Base-by-base conservation (phyloP, 805 yeast genomes). In the Saccharomycopsis babjevae region DNA sequence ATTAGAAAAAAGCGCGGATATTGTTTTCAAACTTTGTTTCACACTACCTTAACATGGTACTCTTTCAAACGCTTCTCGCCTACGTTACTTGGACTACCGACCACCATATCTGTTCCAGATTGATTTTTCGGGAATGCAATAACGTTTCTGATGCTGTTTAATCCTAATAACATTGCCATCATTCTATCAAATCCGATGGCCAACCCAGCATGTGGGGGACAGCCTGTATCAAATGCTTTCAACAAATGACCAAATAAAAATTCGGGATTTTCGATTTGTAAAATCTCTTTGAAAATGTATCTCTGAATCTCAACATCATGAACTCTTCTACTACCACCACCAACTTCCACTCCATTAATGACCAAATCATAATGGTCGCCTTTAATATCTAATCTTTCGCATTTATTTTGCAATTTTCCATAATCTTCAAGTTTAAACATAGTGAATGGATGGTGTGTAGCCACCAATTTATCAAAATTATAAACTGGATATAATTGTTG, bases 161-260 rank as follows among this genome's bases (percentile, higher is more conserved):
- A 77, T 0, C 90, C 94, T n/a, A 85, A 72, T 38, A 93, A 70
- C 93, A 93, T 90, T 0, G 99, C 94, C 67, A 96, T 85, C 77
- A 94, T 76, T 64, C 99, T 77, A 71, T 94, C 99, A 66, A 94
- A 88, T 0, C 99, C 99, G 40, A 94, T 77, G 0, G 99, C 99
- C 43, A 94, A 77, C 0, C 99, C 99, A 1, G 97, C 97, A 73
- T 94, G 99, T 0, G 99, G 99, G 0, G 99, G 99, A 68, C 98
- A 90, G 1, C 99, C 99, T 74, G 88, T 83, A 28, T 82, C 82
- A 60, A 94, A 81, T 0, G 97, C 97, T 50, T 78, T 76, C 38
- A 94, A 76, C 50, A 94, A 76, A 73, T 94, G 99, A 0, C 97
- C 96, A 75, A 94, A 94, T 8, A 90, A 74, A 40, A 71, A 69